These are phyloP conservation scores for Venturia aucupariae DNA, from an alignment of 2,329 filamentous ascomycete species.

Conservation along the genomic window DNA sequence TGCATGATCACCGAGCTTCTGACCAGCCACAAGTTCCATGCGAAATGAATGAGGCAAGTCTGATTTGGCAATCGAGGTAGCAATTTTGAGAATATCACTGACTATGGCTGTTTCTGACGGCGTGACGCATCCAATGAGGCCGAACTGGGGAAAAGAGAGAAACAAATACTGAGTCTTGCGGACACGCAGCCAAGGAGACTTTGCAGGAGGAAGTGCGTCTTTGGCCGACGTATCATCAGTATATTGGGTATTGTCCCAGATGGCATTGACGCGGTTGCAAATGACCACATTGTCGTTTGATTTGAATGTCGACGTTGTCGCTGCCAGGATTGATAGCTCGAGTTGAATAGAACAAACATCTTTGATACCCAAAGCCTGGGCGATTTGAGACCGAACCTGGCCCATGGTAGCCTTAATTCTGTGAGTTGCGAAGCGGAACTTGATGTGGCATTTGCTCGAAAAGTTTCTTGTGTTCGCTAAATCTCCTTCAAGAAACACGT, in stretches of 20 bases:
- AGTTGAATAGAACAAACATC: not conserved
- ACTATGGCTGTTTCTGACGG: not conserved
- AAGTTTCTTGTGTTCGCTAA: not conserved
- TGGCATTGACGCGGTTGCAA: not conserved
- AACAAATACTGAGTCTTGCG: not conserved
- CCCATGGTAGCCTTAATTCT: not conserved
- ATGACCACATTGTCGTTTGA: too few species aligned
- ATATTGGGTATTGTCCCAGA: not conserved
- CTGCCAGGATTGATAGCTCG: not conserved
- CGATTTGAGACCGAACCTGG: not conserved
- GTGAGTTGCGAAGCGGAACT: not conserved
- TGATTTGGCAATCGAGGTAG: not conserved
- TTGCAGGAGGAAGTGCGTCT: not conserved
- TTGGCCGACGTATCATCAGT: not conserved
- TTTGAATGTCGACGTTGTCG: not conserved
- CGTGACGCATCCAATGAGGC: not conserved
- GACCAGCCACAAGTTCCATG: not conserved
- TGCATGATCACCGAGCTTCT: not conserved
- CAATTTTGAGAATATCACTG: not conserved
- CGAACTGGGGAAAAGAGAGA: not conserved
- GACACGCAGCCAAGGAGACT: slow-evolving; percentile 2
- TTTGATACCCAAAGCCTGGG: not conserved
- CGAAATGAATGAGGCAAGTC: not conserved
- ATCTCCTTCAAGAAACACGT: not conserved
- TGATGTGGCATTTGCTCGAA: not conserved